Evolutionary conservation across 805 yeast genomes (phyloP), one percentile per base, ranked within the genome.

Genomic region (Monosporozyma siamensis): DNA sequence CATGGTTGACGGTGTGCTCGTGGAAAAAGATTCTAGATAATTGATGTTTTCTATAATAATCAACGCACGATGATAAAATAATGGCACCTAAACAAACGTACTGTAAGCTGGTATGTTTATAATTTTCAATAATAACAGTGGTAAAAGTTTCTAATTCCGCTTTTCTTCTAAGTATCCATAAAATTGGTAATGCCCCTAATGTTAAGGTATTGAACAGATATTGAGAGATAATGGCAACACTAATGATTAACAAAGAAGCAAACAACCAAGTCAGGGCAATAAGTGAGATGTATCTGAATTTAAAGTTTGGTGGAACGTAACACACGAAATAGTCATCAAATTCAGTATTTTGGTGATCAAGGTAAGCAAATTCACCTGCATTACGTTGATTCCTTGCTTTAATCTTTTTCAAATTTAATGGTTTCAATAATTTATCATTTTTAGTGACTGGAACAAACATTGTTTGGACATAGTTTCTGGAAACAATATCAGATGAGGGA

Each of bases 391-490:
- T 52, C n/a, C 56, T 47, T 39, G 63, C 66, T 20, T 65, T 59
- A 4, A 65, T 51, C 7, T 50, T 44, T 25, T 54, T 53, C 15
- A 49, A 45, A 46, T 50, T 61, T 21, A 45, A 39, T 15, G 69
- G 67, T 20, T 65, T 67, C 32, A 82, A 59, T 11, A 82, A 69
- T 39, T 73, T 68, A 58, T 89, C 95, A 50, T 79, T 82, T 50
- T 77, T 80, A 1, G 95, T 84, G 2, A 90, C 97, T 0, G 87
- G 77, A 1, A 84, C 81, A 64, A 92, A 92, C 44, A 88, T 63
- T 38, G 75, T 72, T 50, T 75, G 77, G 25, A 80, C 74, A 48
- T 70, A 78, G 38, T 72, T 73, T 44, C 87, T 67, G 0, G 90
- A 76, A 17, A 82, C 78, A 12, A 79, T 80, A 56, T 89, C 97